These are phyloP conservation scores for Eucalyptus erythrocorys DNA, from an alignment of 345 rosid species.

Conservation along the genomic window DNA sequence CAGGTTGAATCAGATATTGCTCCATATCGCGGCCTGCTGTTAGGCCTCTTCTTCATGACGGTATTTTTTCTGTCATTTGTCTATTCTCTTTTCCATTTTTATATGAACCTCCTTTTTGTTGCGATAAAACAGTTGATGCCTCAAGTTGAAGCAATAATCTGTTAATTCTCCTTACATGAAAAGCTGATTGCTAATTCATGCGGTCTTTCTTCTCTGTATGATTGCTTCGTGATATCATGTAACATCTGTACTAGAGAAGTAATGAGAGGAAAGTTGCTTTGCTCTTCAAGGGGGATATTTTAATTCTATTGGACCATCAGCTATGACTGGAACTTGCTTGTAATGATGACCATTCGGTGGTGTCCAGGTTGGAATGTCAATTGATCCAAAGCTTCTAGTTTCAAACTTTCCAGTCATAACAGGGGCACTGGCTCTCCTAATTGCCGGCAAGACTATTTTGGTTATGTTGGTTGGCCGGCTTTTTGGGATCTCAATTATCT, in stretches of 20 bases:
- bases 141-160: neutral
- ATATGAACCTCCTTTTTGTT: neutral
- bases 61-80: conserved; percentile 18
- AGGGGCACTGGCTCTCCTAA: conserved; percentile 73
- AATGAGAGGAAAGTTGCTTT: neutral
- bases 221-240: neutral
- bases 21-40: conserved; percentile 92
- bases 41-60: conserved; percentile 99
- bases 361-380: conserved; percentile 99
- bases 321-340: neutral
- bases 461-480: conserved; percentile 66
- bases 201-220: neutral
- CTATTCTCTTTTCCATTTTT: neutral
- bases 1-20: conserved; percentile 99
- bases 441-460: conserved; percentile 75
- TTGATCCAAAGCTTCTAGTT: conserved; percentile 90
- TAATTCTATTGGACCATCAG: neutral
- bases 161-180: neutral
- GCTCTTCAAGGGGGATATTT: neutral
- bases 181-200: neutral
- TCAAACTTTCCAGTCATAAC: conserved; percentile 78
- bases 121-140: neutral
- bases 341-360: conserved; percentile 1
- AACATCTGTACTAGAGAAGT: neutral
- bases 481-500: conserved; percentile 80